Evolutionary conservation across 345 rosid species (phyloP).

Genomic region (Citrus australasica): DNA sequence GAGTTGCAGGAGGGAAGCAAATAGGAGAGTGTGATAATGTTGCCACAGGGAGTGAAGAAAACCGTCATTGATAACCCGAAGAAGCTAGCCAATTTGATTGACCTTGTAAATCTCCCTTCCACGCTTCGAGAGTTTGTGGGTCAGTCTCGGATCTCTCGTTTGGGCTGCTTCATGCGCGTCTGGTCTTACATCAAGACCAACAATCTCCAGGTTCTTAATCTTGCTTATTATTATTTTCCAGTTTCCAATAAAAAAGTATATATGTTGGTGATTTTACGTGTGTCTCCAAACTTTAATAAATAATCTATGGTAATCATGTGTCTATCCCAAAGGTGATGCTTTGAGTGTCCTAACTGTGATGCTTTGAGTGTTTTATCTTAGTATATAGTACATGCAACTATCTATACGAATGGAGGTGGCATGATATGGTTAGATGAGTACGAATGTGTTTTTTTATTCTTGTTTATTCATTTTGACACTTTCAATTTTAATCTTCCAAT

Average conservation of each 20-base stretch:
- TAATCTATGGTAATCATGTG: background rate
- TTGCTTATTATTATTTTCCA: background rate
- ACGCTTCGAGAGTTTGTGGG: constrained; percentile 83
- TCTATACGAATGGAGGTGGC: background rate
- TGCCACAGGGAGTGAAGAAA: constrained; percentile 71
- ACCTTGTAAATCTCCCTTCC: constrained; percentile 87
- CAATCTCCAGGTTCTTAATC: constrained; percentile 65
- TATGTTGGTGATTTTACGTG: background rate
- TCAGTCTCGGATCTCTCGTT: constrained; percentile 81
- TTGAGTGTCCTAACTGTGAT: too few relatives aligned
- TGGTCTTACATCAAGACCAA: constrained; percentile 92
- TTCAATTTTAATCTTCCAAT: background rate
- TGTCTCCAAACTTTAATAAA: background rate
- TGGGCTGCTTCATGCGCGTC: constrained; percentile 84
- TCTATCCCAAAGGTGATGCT: background rate
- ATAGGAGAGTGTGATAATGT: constrained; percentile 39
- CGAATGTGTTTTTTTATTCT: too few relatives aligned
- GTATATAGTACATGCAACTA: background rate
- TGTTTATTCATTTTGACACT: background rate
- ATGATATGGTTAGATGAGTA: background rate
- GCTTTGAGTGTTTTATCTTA: background rate
- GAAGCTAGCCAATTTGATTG: constrained; percentile 77
- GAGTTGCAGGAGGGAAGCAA: constrained; percentile 7
- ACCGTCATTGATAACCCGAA: constrained; percentile 68
- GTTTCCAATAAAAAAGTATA: background rate